Base-by-base conservation (phyloP, 495 filamentous ascomycete species). In the Penicillium fimorum region DNA sequence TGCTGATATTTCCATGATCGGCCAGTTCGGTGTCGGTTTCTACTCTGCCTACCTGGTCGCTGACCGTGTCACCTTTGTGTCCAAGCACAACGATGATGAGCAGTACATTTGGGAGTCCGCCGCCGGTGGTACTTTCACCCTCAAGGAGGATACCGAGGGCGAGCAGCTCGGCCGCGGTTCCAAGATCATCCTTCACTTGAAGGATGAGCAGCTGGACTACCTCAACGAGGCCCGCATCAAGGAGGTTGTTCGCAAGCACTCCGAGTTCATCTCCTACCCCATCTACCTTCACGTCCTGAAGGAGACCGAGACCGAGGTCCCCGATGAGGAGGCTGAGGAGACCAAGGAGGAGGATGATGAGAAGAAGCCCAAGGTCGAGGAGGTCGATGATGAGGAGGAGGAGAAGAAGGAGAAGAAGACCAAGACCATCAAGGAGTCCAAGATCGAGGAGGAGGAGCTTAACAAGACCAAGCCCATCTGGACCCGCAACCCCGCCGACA, bases 401-500 rank as follows among this genome's bases (percentile, higher is more conserved):
- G 82, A 91, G 76, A 90, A 66, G 51, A 53, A 92, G 79, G 83
- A 90, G 77, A 86, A 87, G 75, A 95, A 97, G 88, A 95, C 90
- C 73, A 98, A 98, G 89, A 98, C 93, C 81, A 72, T 98, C 76
- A 97, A 97, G 88, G 93, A 97, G 84, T 88, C 85, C 76, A 92
- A 92, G 84, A 88, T 96, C 60, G 92, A 97, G 79, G 93, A 97
- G 78, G 94, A 98, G 75, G 94, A 98, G 82, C 87, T 98, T 67
- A 98, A 98, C 85, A 98, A 98, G 90, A 96, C 93, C 75, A 97
- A 98, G 86, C 94, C 94, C 72, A 98, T 98, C 83, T 98, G 94
- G 94, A 98, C 94, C 63, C 90, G 94, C 68, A 97, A 97, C 80
- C 94, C 94, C 48, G 77, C 87, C 65, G 94, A 98, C 68, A 97